A percentile compares a stretch with the other conserved stretches of the same genome.
phyloP scores from a whole-genome alignment of 2,329 filamentous ascomycete genomes.

The Endocalyx cinctus region DNA sequence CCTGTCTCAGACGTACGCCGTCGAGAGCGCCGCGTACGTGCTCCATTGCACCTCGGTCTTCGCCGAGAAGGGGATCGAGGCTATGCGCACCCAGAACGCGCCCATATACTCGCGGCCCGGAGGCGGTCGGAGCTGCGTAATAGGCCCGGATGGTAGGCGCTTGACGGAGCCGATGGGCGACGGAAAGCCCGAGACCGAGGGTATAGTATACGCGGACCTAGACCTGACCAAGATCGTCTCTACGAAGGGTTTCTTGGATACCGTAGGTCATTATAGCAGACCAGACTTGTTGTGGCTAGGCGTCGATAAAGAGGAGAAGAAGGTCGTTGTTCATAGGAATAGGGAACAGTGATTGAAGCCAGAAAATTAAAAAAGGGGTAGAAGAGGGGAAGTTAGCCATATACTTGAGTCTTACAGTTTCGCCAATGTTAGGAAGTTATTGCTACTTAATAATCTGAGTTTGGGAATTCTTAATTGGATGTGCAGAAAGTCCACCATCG shows the following conservation, averaged over 20 bases:
- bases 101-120: conserved; percentile 34
- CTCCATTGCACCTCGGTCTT: conserved; percentile 47
- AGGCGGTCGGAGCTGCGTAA: conserved; percentile 41
- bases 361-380: too few species aligned
- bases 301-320: conserved; percentile 14
- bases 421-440: too few species aligned
- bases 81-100: conserved; percentile 36
- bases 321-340: conserved; percentile 9
- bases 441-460: too few species aligned
- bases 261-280: conserved; percentile 44
- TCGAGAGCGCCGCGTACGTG: conserved; percentile 52
- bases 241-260: conserved; percentile 39
- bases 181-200: conserved; percentile 34
- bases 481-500: too few species aligned
- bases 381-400: too few species aligned
- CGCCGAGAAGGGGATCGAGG: conserved; percentile 36
- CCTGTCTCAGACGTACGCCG: conserved; percentile 50
- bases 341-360: too few species aligned
- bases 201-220: conserved; percentile 44
- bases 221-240: conserved; percentile 37
- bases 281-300: conserved; percentile 49
- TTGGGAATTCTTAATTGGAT: too few species aligned
- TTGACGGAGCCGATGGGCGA: conserved; percentile 32
- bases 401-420: too few species aligned
- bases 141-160: conserved; percentile 46